Evolutionary conservation across 176 grass and related monocot species (phyloP), one percentile per base, ranked within the genome.

Genomic region (Cenchrus purpureus): DNA sequence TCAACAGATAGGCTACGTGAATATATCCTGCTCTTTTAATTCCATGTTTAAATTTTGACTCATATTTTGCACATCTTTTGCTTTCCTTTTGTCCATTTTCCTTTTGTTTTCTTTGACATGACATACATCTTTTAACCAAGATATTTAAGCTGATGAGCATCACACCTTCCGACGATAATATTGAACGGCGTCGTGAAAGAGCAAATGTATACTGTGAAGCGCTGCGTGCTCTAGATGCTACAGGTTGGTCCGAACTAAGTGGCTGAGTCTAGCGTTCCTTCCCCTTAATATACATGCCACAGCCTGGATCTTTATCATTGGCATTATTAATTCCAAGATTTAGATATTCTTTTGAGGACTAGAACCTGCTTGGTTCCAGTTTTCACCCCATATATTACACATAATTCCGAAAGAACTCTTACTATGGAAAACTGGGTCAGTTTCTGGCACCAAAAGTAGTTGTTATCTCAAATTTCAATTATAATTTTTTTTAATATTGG

Each of bases 171-270:
- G 88, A 86, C 28, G 59, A 88, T 81, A 86, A 94, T 91, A 89
- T 89, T 73, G 73, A 85, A 51, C 79, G 14, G 31, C 83, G 81
- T 5, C 81, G 78, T 87, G 96, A 95, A 82, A 92, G 87, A 87
- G 89, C 89, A 88, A 92, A 98, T 89, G 89, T 89, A 73, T 89
- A 94, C 64, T 98, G 96, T 58, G 96, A 98, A 92, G 96, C 93
- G 8, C 76, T 98, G n/a, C 91, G 91, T 86, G 96, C 96, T 83
- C 79, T 98, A 75, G 96, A 98, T 94, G 91, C 91, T 67, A 94
- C 93, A 90, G 96, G 93, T 98, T 88, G 62, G 70, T 63, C 76
- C 86, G 74, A 82, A 51, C 31, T 56, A 40, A 40, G 37, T 40
- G 37, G 37, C 37, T 40, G 37, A 40, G 3, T 40, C 37, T 40